Conservation (phyloP, 306 rosid genomes). For the Dalbergia oliveri region DNA sequence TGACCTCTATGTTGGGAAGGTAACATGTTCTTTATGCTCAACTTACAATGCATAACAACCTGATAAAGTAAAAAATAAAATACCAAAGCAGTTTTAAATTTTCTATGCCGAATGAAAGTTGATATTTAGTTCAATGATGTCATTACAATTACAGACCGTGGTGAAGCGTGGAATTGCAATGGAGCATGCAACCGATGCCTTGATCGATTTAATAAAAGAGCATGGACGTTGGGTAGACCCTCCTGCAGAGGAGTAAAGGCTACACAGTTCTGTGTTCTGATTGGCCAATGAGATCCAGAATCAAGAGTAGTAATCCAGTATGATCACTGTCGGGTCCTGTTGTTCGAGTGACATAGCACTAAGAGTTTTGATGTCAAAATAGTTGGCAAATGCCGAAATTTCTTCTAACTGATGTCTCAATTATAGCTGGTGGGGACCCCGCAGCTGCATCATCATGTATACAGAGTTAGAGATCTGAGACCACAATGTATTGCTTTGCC, state of each 20-base stretch:
- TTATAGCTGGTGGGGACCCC: conserved; percentile 4
- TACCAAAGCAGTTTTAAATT: background rate
- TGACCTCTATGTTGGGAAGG: conserved; percentile 99
- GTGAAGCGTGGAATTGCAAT: conserved; percentile 93
- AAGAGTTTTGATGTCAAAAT: conserved; percentile 2
- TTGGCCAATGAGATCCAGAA: conserved; percentile 22
- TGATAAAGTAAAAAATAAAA: background rate
- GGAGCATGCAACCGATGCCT: conserved; percentile 93
- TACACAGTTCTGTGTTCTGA: background rate
- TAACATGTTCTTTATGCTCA: conserved; percentile 41
- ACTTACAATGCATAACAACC: background rate
- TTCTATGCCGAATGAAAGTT: conserved; percentile 25
- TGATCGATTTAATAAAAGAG: conserved; percentile 91
- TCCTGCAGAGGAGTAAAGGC: conserved; percentile 69
- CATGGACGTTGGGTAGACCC: conserved; percentile 97
- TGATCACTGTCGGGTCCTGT: background rate
- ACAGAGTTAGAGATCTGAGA: conserved; percentile 4
- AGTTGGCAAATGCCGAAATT: conserved; percentile 29
- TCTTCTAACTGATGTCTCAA: conserved; percentile 7
- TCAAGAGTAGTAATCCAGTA: conserved; percentile 4
- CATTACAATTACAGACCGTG: conserved; percentile 69
- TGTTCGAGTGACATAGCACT: conserved; percentile 13
- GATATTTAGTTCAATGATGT: conserved; percentile 42
- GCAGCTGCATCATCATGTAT: background rate
- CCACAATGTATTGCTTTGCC: conserved; percentile 8